phyloP scores from a whole-genome alignment of 352 stramenopile species.

The Phytophthora syringae region DNA sequence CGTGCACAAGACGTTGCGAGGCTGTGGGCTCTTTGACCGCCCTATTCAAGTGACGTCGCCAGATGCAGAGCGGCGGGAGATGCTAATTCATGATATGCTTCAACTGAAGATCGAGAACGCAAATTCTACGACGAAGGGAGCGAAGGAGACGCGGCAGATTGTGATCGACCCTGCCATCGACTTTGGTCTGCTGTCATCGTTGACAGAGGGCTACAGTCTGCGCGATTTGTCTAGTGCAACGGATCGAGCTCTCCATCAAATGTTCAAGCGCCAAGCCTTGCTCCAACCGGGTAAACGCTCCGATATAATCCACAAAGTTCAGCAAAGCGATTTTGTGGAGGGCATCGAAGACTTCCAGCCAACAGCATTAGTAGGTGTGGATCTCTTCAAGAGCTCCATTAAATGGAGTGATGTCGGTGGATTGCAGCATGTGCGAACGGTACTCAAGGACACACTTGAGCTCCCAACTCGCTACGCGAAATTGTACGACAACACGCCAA shows the following conservation, averaged over 20 bases:
- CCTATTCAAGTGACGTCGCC: constrained; percentile 63
- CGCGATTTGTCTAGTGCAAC: constrained; percentile 77
- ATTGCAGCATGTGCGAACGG: constrained; percentile 76
- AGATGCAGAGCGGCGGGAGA: constrained; percentile 69
- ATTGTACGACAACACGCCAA: constrained; percentile 82
- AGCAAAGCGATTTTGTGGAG: constrained; percentile 77
- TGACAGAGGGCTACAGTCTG: constrained; percentile 85
- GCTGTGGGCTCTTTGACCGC: constrained; percentile 74
- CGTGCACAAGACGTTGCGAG: constrained; percentile 70
- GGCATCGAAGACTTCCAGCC: constrained; percentile 83
- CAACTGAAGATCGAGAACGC: constrained; percentile 47
- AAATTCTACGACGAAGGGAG: constrained; percentile 28
- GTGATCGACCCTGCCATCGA: constrained; percentile 65
- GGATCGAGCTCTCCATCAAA: constrained; percentile 72
- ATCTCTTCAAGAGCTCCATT: constrained; percentile 87
- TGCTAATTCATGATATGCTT: constrained; percentile 67
- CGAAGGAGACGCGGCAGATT: constrained; percentile 14
- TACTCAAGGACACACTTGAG: constrained; percentile 91
- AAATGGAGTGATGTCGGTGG: constrained; percentile 91
- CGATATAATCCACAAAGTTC: constrained; percentile 32
- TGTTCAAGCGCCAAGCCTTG: constrained; percentile 54
- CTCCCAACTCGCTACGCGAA: constrained; percentile 82
- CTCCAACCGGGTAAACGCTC: constrained; percentile 11
- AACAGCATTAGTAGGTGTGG: constrained; percentile 77
- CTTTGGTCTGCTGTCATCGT: constrained; percentile 59